Percentiles rank a stretch among this genome's conserved stretches.
These are phyloP conservation scores for Fusarium ramigenum DNA, from an alignment of 2,329 filamentous ascomycete species.

Conservation along the genomic window DNA sequence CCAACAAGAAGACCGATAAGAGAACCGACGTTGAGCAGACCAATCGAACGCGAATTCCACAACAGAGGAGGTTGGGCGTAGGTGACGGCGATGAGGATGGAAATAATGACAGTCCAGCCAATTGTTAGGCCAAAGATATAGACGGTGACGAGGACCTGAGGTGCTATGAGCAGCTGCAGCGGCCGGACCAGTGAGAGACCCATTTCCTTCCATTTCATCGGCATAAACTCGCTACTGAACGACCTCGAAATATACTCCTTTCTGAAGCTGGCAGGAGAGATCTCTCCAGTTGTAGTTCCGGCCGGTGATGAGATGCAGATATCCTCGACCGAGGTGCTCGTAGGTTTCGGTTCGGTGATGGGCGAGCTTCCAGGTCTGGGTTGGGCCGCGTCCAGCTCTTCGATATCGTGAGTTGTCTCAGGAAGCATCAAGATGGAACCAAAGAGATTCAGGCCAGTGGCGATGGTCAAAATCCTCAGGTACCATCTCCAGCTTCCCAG, in stretches of 20 bases:
- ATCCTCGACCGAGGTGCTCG: not conserved
- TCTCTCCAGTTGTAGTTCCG: not conserved
- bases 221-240: not conserved
- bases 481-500: constrained; percentile 11
- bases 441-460: not conserved
- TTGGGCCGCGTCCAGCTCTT: not conserved
- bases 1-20: not conserved
- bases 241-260: not conserved
- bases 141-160: not conserved
- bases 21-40: not conserved
- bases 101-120: constrained; percentile 7
- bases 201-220: not conserved
- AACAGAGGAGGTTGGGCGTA: not conserved
- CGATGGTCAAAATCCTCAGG: not conserved
- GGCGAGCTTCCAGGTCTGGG: not conserved
- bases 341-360: not conserved
- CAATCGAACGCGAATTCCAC: not conserved
- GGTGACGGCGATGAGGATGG: not conserved
- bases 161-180: not conserved
- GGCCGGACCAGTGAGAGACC: not conserved
- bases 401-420: not conserved
- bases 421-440: not conserved
- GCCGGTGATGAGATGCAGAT: not conserved
- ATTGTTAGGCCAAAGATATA: constrained; percentile 3
- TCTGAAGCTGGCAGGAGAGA: no score